phyloP scores from a whole-genome alignment of 2,329 filamentous ascomycete genomes.

The Colletotrichum tofieldiae region DNA sequence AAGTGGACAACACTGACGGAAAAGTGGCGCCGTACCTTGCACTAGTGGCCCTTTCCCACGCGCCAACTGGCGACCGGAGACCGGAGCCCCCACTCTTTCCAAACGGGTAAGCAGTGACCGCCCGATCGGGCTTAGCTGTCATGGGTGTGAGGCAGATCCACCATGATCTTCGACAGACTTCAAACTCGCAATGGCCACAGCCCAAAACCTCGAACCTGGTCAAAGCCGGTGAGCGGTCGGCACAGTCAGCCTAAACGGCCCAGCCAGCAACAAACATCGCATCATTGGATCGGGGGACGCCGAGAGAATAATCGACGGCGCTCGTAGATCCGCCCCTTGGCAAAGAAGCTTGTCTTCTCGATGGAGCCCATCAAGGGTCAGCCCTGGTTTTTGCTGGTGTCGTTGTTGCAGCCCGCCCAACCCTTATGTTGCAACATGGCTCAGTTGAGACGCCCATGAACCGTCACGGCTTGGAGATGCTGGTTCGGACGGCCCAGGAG shows the following conservation, averaged over 20 bases:
- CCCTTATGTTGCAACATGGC: constrained; percentile 34
- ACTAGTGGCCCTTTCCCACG: constrained; percentile 10
- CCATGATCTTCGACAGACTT: constrained; percentile 43
- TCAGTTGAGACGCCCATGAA: constrained; percentile 37
- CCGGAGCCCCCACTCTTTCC: constrained; percentile 18
- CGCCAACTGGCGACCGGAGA: not conserved
- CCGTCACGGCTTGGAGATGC: constrained; percentile 13
- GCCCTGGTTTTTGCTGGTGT: constrained; percentile 17
- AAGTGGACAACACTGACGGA: not conserved
- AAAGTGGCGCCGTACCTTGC: constrained; percentile 21
- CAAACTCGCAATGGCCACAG: constrained; percentile 39
- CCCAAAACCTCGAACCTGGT: constrained; percentile 19
- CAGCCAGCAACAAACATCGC: not conserved
- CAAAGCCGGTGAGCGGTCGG: not conserved
- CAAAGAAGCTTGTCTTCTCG: constrained; percentile 42
- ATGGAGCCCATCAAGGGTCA: constrained; percentile 26
- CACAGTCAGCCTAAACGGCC: not conserved
- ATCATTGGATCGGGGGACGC: constrained; percentile 14
- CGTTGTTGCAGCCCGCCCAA: constrained; percentile 21
- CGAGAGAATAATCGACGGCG: constrained; percentile 18
- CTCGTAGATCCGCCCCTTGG: constrained; percentile 36
- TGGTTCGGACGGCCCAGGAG: constrained; percentile 32
- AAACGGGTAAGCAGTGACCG: constrained; percentile 13
- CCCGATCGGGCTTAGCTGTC: constrained; percentile 35
- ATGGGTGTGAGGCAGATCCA: constrained; percentile 42